phyloP scores from a whole-genome alignment of 192 early-diverging fungal genomes.

The Neocallimastix lanati region DNA sequence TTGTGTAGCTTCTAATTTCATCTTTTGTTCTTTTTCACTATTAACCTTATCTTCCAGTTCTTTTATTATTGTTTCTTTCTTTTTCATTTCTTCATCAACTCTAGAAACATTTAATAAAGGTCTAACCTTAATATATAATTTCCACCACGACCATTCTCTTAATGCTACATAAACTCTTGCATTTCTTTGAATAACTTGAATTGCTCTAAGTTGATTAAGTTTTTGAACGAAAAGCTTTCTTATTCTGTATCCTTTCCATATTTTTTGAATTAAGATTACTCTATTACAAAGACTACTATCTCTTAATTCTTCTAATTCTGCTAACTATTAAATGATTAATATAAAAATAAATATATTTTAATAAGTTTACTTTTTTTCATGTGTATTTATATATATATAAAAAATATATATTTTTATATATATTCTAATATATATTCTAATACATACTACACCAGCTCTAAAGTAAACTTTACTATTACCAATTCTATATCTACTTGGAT shows the following conservation, averaged over 20 bases:
- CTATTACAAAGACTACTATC: constrained; percentile 67
- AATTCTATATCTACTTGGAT: constrained; percentile 63
- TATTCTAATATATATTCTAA: too few species aligned
- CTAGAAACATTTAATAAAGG: constrained; percentile 72
- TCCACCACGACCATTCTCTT: constrained; percentile 92
- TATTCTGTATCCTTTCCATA: constrained; percentile 63
- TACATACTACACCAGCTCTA: constrained; percentile 67
- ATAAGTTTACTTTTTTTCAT: too few species aligned
- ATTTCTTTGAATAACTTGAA: constrained; percentile 88
- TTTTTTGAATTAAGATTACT: constrained; percentile 68
- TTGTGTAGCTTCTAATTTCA: constrained; percentile 32
- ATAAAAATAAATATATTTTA: too few species aligned
- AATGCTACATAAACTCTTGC: constrained; percentile 75
- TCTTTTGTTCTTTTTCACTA: constrained; percentile 34
- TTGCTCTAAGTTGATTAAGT: constrained; percentile 67
- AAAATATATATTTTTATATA: too few species aligned
- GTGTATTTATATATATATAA: too few species aligned
- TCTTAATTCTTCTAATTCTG: constrained; percentile 80
- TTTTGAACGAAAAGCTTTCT: constrained; percentile 42
- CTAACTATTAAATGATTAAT: constrained; percentile 8
- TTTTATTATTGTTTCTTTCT: constrained; percentile 4
- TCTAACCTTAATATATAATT: constrained; percentile 79
- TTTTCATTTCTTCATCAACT: constrained; percentile 55
- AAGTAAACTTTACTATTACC: constrained; percentile 94
- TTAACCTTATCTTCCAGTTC: constrained; percentile 42